These are phyloP conservation scores for Russula ochroleuca DNA, from an alignment of 768 basidiomycete species.

Conservation along the genomic window DNA sequence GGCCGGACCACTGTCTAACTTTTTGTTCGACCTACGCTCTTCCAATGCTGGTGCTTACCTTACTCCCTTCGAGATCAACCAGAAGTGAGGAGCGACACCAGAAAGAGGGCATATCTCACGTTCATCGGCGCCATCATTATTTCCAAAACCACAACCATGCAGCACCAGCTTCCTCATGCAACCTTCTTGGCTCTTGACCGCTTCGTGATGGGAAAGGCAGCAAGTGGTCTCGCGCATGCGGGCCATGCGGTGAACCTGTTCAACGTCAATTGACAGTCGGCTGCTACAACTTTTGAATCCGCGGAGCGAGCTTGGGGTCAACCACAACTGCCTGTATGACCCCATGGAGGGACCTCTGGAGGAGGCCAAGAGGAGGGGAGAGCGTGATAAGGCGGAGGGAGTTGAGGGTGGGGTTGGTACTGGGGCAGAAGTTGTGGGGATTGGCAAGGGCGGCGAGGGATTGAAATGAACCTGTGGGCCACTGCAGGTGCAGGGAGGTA, in stretches of 20 bases:
- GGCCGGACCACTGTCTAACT: too few species aligned
- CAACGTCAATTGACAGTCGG: slow-evolving; percentile 63
- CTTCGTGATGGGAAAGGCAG: slow-evolving; percentile 88
- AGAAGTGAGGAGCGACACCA: too few species aligned
- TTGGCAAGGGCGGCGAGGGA: slow-evolving; percentile 48
- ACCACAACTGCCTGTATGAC: slow-evolving; percentile 86
- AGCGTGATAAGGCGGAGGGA: slow-evolving; percentile 54
- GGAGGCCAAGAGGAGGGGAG: slow-evolving; percentile 61
- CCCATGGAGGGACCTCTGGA: slow-evolving; percentile 80
- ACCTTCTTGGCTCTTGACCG: slow-evolving; percentile 89
- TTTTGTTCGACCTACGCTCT: too few species aligned
- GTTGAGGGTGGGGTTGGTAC: slow-evolving; percentile 31
- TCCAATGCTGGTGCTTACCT: too few species aligned
- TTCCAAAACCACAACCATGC: slow-evolving; percentile 38
- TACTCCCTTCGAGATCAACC: too few species aligned
- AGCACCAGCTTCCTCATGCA: slow-evolving; percentile 74
- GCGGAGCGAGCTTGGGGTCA: slow-evolving; percentile 80
- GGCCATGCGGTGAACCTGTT: slow-evolving; percentile 85
- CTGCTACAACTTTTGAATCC: slow-evolving; percentile 93
- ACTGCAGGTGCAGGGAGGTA: not conserved
- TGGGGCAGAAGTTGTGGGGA: slow-evolving; percentile 49
- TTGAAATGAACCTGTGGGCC: slow-evolving; percentile 65
- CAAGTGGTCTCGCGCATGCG: slow-evolving; percentile 76
- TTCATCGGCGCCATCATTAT: slow-evolving; percentile 41
- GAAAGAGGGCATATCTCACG: too few species aligned